These are phyloP conservation scores for Boletus semigastroideus DNA, from an alignment of 1,284 basidiomycete genomes.

Conservation along the genomic window DNA sequence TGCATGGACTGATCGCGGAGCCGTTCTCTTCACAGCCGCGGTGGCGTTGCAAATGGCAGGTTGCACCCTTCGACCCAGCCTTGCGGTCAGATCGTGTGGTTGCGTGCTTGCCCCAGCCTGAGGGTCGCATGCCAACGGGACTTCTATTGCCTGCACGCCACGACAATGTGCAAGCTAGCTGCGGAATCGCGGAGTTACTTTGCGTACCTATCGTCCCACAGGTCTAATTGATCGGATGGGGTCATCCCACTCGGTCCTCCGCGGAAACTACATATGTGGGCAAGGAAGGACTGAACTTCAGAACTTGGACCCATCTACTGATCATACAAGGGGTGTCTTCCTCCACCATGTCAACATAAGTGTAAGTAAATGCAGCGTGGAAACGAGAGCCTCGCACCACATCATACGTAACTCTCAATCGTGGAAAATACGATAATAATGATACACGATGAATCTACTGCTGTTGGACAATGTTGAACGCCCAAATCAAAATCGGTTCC, in stretches of 20 bases:
- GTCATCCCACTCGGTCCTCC: background rate
- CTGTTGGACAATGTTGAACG: constrained; percentile 31
- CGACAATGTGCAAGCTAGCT: background rate
- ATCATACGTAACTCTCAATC: background rate
- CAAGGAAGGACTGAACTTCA: too few relatives aligned
- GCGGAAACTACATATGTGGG: background rate
- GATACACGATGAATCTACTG: background rate
- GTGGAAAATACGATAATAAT: background rate
- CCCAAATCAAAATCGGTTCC: constrained; percentile 20
- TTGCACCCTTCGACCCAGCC: background rate
- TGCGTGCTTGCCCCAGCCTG: background rate
- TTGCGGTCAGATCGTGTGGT: background rate
- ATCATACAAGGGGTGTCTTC: background rate
- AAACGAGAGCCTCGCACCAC: too few relatives aligned
- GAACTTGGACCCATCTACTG: background rate
- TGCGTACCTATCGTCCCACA: background rate
- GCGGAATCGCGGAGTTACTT: background rate
- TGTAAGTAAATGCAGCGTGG: too few relatives aligned
- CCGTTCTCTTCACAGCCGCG: background rate
- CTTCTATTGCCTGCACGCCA: background rate
- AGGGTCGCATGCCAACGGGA: background rate
- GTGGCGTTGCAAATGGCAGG: background rate
- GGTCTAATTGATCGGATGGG: too few relatives aligned
- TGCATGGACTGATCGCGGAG: background rate
- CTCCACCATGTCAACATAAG: too few relatives aligned